These are phyloP conservation scores for Talaromyces sp. DNA, from an alignment of 2,329 filamentous ascomycete genomes.

Conservation along the genomic window DNA sequence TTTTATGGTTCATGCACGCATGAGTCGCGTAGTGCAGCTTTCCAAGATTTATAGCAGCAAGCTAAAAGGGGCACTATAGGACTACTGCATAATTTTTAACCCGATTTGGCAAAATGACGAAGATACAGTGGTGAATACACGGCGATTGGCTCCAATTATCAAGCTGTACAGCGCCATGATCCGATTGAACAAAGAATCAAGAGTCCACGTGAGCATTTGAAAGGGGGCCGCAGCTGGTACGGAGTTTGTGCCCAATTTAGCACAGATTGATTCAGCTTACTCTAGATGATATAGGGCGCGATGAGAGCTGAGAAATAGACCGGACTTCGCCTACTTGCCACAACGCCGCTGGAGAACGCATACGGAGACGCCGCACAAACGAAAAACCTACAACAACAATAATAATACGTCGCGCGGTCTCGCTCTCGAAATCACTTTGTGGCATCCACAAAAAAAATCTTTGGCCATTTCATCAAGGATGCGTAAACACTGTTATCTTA, in stretches of 20 bases:
- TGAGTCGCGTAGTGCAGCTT: neutral
- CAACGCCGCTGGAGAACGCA: neutral
- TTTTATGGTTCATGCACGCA: neutral
- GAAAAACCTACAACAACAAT: neutral
- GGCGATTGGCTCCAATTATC: neutral
- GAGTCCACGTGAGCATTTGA: neutral
- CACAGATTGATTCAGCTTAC: neutral
- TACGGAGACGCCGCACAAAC: neutral
- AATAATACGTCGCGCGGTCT: neutral
- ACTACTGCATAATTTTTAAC: neutral
- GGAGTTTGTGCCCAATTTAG: neutral
- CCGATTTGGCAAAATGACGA: neutral
- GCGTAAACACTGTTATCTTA: neutral
- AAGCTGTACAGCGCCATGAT: neutral
- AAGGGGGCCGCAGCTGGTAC: neutral
- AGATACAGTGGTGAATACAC: neutral
- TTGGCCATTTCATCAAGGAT: neutral
- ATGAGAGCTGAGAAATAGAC: neutral
- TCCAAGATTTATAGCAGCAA: neutral
- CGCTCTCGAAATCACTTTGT: neutral
- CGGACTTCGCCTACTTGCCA: neutral
- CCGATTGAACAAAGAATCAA: neutral
- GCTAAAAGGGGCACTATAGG: neutral
- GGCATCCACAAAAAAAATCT: neutral
- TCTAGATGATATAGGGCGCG: neutral